Percentiles rank a stretch among this genome's conserved stretches.
Evolutionary conservation across 1,284 basidiomycete genomes (phyloP).

Genomic region (Fomitopsis pinicola): DNA sequence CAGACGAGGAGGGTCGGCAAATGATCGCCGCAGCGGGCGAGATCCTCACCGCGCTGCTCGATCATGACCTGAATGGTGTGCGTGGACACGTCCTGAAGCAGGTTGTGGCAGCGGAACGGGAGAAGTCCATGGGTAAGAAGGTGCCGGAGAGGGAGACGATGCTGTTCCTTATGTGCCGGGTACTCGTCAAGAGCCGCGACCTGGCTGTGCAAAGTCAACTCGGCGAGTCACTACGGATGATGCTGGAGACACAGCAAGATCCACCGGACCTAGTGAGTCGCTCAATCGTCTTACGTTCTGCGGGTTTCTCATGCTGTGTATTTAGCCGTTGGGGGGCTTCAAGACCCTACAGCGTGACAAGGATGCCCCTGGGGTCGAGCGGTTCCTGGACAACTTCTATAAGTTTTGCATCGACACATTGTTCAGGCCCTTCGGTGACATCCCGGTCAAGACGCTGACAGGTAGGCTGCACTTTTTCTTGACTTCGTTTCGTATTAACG

Average conservation of each 20-base stretch:
- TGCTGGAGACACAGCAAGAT: conserved; percentile 69
- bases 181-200: conserved; percentile 78
- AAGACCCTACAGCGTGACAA: conserved; percentile 54
- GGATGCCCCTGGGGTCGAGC: conserved; percentile 83
- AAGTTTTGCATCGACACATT: conserved; percentile 70
- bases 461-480: conserved; percentile 36
- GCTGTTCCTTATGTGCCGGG: conserved; percentile 69
- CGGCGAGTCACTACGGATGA: conserved; percentile 82
- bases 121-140: conserved; percentile 47
- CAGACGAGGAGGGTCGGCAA: conserved; percentile 33
- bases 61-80: conserved; percentile 89
- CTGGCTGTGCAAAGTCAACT: conserved; percentile 88
- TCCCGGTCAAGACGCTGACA: conserved; percentile 66
- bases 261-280: conserved; percentile 27
- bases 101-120: conserved; percentile 61
- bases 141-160: conserved; percentile 70
- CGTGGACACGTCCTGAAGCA: conserved; percentile 83
- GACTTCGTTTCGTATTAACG: neutral
- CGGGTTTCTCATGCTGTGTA: neutral
- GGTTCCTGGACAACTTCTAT: conserved; percentile 93
- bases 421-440: conserved; percentile 74
- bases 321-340: conserved; percentile 21
- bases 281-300: neutral
- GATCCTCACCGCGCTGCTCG: conserved; percentile 82
- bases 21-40: conserved; percentile 86